Conservation (phyloP, 345 rosid species). For the Salix viminalis region DNA sequence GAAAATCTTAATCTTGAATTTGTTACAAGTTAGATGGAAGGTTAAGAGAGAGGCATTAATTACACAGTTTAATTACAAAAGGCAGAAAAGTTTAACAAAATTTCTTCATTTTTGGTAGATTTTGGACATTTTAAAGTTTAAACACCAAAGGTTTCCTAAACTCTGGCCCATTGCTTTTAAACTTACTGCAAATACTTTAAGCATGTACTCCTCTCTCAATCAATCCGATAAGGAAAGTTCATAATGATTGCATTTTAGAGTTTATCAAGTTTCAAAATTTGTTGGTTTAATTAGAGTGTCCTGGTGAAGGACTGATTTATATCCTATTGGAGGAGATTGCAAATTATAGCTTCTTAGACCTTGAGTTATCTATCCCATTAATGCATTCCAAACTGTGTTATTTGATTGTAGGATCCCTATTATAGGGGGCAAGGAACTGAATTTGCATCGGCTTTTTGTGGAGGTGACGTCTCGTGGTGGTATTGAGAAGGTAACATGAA, state of each 20-base stretch:
- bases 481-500: conserved; percentile 63
- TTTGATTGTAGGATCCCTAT: conserved; percentile 67
- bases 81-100: not conserved
- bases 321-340: not conserved
- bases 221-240: not conserved
- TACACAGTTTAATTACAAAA: not conserved
- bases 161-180: not conserved
- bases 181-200: not conserved
- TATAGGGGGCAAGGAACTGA: conserved; percentile 85
- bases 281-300: not conserved
- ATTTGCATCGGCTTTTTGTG: conserved; percentile 80
- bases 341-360: not conserved
- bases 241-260: not conserved
- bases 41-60: not conserved
- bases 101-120: not conserved
- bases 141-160: not conserved
- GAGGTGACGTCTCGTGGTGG: conserved; percentile 99
- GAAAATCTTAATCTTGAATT: not conserved
- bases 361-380: not conserved
- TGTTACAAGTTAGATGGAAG: not conserved
- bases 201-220: not conserved
- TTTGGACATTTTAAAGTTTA: not conserved
- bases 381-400: not conserved
- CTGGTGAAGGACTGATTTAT: not conserved
- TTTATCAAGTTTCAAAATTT: not conserved